Evolutionary conservation across 148 eudicot species (phyloP).

Genomic region (Nepenthes gracilis): DNA sequence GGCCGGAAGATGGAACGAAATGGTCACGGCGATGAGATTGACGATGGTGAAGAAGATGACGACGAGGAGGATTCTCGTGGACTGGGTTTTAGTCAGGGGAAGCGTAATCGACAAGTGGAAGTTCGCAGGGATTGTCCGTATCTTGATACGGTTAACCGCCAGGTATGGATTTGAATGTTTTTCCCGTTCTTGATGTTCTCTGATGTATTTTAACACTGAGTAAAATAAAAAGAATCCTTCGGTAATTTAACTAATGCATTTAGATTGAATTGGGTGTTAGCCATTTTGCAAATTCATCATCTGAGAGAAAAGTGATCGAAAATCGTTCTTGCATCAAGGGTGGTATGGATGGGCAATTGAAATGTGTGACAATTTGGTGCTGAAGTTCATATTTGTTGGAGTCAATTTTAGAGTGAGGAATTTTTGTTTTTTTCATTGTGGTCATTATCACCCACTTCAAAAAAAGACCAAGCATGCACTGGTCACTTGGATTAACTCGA

Average conservation of each 20-base stretch:
- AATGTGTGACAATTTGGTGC: too few species aligned
- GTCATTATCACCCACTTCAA: too few species aligned
- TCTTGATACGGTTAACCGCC: conserved; percentile 93
- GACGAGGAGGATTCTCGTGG: conserved; percentile 22
- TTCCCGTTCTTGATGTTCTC: neutral
- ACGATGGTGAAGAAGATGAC: conserved; percentile 21
- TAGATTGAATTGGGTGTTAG: too few species aligned
- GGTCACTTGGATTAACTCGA: too few species aligned
- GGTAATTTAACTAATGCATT: neutral
- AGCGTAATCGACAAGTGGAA: conserved; percentile 36
- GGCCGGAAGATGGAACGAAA: conserved; percentile 9
- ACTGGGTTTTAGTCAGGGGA: conserved; percentile 16
- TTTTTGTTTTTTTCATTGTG: too few species aligned
- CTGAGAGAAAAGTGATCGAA: too few species aligned
- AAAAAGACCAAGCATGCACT: too few species aligned
- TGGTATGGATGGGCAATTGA: too few species aligned
- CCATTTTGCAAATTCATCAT: too few species aligned
- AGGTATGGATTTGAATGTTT: conserved; percentile 30
- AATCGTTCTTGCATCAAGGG: too few species aligned
- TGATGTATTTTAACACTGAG: neutral
- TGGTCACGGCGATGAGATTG: conserved; percentile 9
- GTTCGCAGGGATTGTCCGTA: conserved; percentile 82
- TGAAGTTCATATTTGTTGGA: too few species aligned
- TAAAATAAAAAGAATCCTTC: neutral
- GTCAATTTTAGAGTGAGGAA: too few species aligned